A percentile compares a stretch with the other conserved stretches of the same genome.
These are phyloP conservation scores for Populus nigra DNA, from an alignment of 345 rosid species.

Conservation along the genomic window DNA sequence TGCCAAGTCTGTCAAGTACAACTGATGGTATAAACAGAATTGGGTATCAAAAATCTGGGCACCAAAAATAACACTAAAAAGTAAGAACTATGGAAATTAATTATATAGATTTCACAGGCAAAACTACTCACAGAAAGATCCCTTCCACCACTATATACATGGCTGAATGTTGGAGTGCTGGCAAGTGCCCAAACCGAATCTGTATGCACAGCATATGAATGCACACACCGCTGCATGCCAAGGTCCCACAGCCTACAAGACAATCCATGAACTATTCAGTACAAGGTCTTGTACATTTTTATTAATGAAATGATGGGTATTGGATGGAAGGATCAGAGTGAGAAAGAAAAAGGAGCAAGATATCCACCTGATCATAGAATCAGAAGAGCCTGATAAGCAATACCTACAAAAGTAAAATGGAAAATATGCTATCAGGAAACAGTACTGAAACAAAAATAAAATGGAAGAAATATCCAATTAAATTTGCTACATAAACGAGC, in stretches of 20 bases:
- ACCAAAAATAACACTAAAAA: constrained; percentile 13
- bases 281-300: constrained; percentile 12
- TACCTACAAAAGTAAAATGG: constrained; percentile 51
- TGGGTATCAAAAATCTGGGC: constrained; percentile 11
- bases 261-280: constrained; percentile 27
- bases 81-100: not conserved
- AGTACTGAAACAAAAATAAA: not conserved
- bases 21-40: constrained; percentile 43
- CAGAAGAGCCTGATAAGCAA: constrained; percentile 98
- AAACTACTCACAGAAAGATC: constrained; percentile 82
- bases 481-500: not conserved
- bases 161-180: constrained; percentile 85
- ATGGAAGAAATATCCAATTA: not conserved
- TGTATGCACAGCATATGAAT: constrained; percentile 99
- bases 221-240: constrained; percentile 98
- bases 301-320: constrained; percentile 3
- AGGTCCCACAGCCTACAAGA: constrained; percentile 89
- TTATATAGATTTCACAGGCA: constrained; percentile 6
- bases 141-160: constrained; percentile 99
- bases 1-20: constrained; percentile 92
- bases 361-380: constrained; percentile 92
- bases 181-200: constrained; percentile 99
- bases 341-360: constrained; percentile 16
- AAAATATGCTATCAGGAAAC: constrained; percentile 6
- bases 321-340: constrained; percentile 2